Base-by-base conservation (phyloP, 371 early-diverging fungal species). In the Apophysomyces sp. region DNA sequence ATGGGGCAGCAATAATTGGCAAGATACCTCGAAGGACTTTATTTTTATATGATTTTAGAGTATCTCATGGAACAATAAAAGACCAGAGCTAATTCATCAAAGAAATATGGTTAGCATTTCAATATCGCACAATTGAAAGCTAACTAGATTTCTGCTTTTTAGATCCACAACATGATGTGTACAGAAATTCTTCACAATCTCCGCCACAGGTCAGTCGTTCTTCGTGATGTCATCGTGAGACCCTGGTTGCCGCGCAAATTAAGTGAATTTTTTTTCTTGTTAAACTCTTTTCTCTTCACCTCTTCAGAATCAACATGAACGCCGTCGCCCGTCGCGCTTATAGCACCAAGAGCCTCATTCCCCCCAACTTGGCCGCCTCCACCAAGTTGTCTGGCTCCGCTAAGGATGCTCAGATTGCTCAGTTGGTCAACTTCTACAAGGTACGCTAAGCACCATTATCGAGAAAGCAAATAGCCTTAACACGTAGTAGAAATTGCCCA, bases 371-470 rank as follows among this genome's bases (percentile, higher is more conserved):
- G 52, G 83, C 83, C 67, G 75, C 73, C 52, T 73, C 77, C 58
- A 78, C 74, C 61, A 77, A 68, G 67, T 66, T 75, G 27, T 60
- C 70, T 66, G 79, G 79, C 63, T 53, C 78, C 58, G 71, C 74
- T 29, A 72, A 75, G 63, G 78, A 81, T 44, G 76, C 69, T 58
- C 74, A 73, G 61, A 71, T 84, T 52, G 62, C 53, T 56, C 57
- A 69, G 57, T 71, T 84, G 53, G 80, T 84, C 54, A 63, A 61
- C 68, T 81, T 84, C 66, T 84, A 84, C 77, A 76, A 81, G 77
- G 80, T 77, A 66, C 30, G 0, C 51, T 28, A 41, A 44, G 2
- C 24, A 57, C 15, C 37, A 58, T 29, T 4, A 49, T 29, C 24
- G 7, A 7, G 15, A 58, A 58, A 13, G 16, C 34, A 34, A 4